These are phyloP conservation scores for Ustilago curta DNA, from an alignment of 1,284 basidiomycete genomes.

Conservation along the genomic window DNA sequence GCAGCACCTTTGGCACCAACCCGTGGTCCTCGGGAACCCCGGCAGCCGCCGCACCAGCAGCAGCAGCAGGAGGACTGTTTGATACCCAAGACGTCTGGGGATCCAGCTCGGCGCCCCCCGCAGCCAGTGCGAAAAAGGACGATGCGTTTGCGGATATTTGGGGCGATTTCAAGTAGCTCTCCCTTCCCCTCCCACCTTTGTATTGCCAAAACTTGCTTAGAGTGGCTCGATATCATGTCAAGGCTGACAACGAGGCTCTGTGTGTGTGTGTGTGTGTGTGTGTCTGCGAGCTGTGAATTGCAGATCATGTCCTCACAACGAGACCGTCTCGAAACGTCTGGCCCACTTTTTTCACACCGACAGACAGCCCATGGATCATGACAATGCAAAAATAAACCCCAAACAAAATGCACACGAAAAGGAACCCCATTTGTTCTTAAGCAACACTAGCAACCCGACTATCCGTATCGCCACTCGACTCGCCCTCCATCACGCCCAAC, in stretches of 20 bases:
- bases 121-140: slow-evolving; percentile 34
- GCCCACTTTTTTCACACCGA: too few species aligned
- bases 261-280: too few species aligned
- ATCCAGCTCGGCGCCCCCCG: not conserved
- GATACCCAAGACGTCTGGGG: slow-evolving; percentile 63
- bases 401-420: not conserved
- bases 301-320: too few species aligned
- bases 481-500: not conserved
- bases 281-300: too few species aligned
- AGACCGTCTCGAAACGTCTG: too few species aligned
- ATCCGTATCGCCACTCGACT: slow-evolving; percentile 12
- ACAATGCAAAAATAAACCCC: not conserved
- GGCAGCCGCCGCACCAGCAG: not conserved
- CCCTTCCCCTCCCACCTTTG: too few species aligned
- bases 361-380: not conserved
- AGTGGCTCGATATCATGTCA: not conserved
- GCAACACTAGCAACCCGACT: not conserved
- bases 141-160: slow-evolving; percentile 68
- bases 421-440: not conserved
- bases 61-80: slow-evolving; percentile 36
- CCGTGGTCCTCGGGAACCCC: slow-evolving; percentile 16
- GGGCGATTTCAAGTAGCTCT: slow-evolving; percentile 66
- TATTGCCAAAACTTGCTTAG: too few species aligned
- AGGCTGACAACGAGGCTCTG: not conserved
- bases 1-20: slow-evolving; percentile 7